phyloP scores from a whole-genome alignment of 2,329 filamentous ascomycete genomes.

The Grosmannia penicillata region DNA sequence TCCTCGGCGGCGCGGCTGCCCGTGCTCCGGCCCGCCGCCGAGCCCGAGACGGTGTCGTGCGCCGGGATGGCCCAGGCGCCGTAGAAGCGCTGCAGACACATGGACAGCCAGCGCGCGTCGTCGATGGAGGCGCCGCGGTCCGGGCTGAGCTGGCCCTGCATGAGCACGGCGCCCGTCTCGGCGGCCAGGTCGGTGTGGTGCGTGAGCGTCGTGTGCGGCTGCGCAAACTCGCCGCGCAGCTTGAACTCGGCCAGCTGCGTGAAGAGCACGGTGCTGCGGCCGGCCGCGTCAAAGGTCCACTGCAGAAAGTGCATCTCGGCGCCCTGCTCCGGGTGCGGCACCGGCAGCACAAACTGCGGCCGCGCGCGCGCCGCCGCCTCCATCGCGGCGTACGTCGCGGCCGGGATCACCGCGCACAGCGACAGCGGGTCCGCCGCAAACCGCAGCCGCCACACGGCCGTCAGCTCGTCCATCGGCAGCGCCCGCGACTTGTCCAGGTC shows the following conservation, averaged over 20 bases:
- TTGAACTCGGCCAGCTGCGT: slow-evolving; percentile 92
- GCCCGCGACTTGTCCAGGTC: slow-evolving; percentile 63
- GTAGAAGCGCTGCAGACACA: slow-evolving; percentile 94
- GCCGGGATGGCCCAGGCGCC: slow-evolving; percentile 39
- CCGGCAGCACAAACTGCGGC: slow-evolving; percentile 82
- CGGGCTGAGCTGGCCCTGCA: slow-evolving; percentile 69
- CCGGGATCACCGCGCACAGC: slow-evolving; percentile 71
- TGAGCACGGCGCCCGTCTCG: slow-evolving; percentile 65
- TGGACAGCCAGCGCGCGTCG: slow-evolving; percentile 78
- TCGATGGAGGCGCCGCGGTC: slow-evolving; percentile 62
- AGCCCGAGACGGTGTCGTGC: too few relatives aligned
- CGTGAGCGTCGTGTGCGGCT: slow-evolving; percentile 86
- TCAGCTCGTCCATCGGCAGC: slow-evolving; percentile 69
- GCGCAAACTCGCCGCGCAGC: slow-evolving; percentile 72
- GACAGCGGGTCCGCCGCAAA: slow-evolving; percentile 59
- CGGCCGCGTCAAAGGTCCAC: slow-evolving; percentile 64
- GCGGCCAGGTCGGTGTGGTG: slow-evolving; percentile 71
- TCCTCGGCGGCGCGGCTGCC: slow-evolving; percentile 26
- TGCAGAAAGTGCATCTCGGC: slow-evolving; percentile 94
- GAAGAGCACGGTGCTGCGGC: slow-evolving; percentile 61
- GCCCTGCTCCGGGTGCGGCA: slow-evolving; percentile 52
- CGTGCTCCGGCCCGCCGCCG: slow-evolving; percentile 16
- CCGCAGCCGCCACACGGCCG: slow-evolving; percentile 77
- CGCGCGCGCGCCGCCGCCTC: slow-evolving; percentile 54
- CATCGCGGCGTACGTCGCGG: slow-evolving; percentile 59